Percentiles rank a stretch among this genome's conserved stretches.
phyloP scores from a whole-genome alignment of 192 early-diverging fungal genomes.

The Geranomyces variabilis region DNA sequence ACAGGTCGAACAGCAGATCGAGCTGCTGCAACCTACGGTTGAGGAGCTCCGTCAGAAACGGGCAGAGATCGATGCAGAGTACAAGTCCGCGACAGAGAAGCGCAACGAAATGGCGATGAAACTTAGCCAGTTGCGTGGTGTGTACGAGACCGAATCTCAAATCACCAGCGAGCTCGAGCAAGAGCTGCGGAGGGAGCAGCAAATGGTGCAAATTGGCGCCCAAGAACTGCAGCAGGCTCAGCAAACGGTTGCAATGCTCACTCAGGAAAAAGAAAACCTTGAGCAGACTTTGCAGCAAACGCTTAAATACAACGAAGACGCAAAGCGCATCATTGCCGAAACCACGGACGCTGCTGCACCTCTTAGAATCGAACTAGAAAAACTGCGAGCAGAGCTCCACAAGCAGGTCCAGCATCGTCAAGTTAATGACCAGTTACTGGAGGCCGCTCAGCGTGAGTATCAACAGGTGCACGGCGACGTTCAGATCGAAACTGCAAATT shows the following conservation, averaged over 20 bases:
- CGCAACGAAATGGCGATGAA: conserved; percentile 66
- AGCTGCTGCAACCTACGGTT: conserved; percentile 52
- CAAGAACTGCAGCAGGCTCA: conserved; percentile 58
- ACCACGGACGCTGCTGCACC: conserved; percentile 60
- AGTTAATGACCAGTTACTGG: conserved; percentile 67
- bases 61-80: conserved; percentile 57
- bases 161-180: conserved; percentile 59
- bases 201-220: conserved; percentile 42
- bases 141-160: conserved; percentile 64
- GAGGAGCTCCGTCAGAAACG: conserved; percentile 62
- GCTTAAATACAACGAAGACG: conserved; percentile 51
- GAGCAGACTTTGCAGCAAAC: conserved; percentile 41
- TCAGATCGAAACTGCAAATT: conserved; percentile 20
- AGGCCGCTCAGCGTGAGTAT: conserved; percentile 63
- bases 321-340: conserved; percentile 49
- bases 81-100: conserved; percentile 58
- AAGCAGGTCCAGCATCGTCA: conserved; percentile 64
- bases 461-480: conserved; percentile 59
- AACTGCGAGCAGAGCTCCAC: conserved; percentile 59
- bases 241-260: conserved; percentile 38
- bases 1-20: conserved; percentile 62
- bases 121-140: conserved; percentile 57
- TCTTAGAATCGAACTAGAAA: conserved; percentile 57
- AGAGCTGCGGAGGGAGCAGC: conserved; percentile 45
- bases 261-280: conserved; percentile 33